Conservation (phyloP, 228 moss, liverwort and hornwort genomes). For the Sphagnum magellanicum region DNA sequence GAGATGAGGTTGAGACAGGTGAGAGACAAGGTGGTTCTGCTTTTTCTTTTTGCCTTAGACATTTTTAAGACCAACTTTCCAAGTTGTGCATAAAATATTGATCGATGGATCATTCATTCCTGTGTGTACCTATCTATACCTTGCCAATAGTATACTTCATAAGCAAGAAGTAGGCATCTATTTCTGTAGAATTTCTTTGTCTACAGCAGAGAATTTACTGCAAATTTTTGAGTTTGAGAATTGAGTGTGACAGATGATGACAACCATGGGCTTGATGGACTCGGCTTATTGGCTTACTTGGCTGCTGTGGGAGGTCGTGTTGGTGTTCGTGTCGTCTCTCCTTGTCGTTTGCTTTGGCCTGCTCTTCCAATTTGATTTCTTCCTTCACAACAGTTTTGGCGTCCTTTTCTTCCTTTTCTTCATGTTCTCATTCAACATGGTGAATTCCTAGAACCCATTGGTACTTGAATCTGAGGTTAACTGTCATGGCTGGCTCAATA, state of each 20-base stretch:
- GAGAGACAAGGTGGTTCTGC: background rate
- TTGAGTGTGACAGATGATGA: slow-evolving; percentile 59
- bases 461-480: too few species aligned
- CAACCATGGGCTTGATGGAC: slow-evolving; percentile 81
- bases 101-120: too few species aligned
- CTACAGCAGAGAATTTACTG: background rate
- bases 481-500: too few species aligned
- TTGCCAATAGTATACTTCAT: too few species aligned
- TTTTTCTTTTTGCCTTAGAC: background rate
- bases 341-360: slow-evolving; percentile 82
- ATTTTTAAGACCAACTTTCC: too few species aligned
- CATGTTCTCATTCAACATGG: slow-evolving; percentile 82
- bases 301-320: slow-evolving; percentile 72
- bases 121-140: too few species aligned
- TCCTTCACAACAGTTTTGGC: slow-evolving; percentile 70
- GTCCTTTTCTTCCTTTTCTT: slow-evolving; percentile 76
- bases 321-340: slow-evolving; percentile 62
- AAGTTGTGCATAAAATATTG: too few species aligned
- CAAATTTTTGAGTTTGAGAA: background rate
- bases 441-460: slow-evolving; percentile 6
- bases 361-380: slow-evolving; percentile 87
- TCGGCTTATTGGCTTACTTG: slow-evolving; percentile 96
- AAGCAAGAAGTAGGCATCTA: too few species aligned
- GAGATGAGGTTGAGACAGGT: slow-evolving; percentile 94
- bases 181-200: background rate